These are phyloP conservation scores for Sapria himalayana DNA, from an alignment of 345 rosid species.

Conservation along the genomic window DNA sequence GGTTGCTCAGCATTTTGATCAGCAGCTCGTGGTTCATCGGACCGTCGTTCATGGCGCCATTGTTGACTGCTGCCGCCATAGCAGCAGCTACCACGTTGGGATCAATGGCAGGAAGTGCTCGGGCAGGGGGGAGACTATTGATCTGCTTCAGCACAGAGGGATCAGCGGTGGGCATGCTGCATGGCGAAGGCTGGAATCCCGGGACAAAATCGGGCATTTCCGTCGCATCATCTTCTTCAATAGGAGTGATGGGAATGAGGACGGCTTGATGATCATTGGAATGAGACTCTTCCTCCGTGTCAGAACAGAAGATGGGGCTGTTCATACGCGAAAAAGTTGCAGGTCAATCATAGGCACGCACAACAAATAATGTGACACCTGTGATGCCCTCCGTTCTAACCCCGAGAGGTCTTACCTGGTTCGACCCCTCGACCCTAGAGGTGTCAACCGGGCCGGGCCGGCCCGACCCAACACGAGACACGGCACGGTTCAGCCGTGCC, in stretches of 20 bases:
- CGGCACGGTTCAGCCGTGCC: no score
- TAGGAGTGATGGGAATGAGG: conserved; percentile 48
- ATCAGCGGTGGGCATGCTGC: conserved; percentile 9
- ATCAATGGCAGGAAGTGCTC: conserved; percentile 22
- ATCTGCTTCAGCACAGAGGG: no score
- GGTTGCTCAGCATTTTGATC: conserved; percentile 57
- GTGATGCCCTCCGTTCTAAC: no score
- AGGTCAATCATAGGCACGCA: background rate
- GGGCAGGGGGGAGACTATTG: no score
- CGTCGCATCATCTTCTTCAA: conserved; percentile 63
- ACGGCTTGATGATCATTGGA: conserved; percentile 25
- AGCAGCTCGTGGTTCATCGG: conserved; percentile 69
- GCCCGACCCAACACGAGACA: no score
- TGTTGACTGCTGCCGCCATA: conserved; percentile 47
- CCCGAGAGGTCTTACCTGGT: no score
- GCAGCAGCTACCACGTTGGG: conserved; percentile 46
- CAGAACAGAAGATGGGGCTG: conserved; percentile 45
- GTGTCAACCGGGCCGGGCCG: no score
- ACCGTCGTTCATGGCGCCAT: conserved; percentile 37
- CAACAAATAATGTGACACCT: background rate
- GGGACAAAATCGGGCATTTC: conserved; percentile 23
- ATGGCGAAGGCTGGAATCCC: conserved; percentile 12
- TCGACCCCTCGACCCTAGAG: no score
- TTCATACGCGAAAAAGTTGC: conserved; percentile 8
- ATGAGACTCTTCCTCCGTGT: conserved; percentile 18